These are phyloP conservation scores for Boechera retrofracta DNA, from an alignment of 345 rosid genomes.

Conservation along the genomic window DNA sequence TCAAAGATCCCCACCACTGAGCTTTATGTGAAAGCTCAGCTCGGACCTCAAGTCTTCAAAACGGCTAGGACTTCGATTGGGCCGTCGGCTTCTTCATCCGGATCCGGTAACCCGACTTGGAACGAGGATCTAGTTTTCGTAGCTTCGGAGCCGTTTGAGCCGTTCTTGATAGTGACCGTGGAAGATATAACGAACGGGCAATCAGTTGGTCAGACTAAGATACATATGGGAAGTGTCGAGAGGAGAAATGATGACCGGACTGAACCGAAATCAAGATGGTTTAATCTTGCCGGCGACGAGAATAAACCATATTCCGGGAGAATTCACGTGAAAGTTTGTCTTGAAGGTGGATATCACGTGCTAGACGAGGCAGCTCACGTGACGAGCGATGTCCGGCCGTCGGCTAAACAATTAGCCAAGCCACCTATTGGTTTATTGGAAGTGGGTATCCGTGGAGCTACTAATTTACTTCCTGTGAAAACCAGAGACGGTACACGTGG, in stretches of 20 bases:
- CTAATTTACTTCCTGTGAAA: conserved; percentile 78
- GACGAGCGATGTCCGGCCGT: conserved; percentile 87
- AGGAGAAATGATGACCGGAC: conserved; percentile 64
- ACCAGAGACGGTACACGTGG: conserved; percentile 91
- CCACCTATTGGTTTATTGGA: conserved; percentile 84
- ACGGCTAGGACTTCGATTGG: conserved; percentile 70
- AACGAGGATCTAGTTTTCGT: conserved; percentile 92
- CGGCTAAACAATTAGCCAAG: conserved; percentile 79
- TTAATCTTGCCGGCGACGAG: conserved; percentile 75
- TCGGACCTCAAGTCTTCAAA: conserved; percentile 85
- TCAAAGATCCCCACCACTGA: conserved; percentile 57
- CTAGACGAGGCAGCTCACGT: conserved; percentile 92
- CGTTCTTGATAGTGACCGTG: conserved; percentile 69
- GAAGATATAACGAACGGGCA: conserved; percentile 66
- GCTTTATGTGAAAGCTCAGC: conserved; percentile 79
- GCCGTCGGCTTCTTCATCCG: conserved; percentile 54
- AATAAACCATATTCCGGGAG: conserved; percentile 73
- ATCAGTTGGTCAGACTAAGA: conserved; percentile 66
- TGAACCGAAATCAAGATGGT: conserved; percentile 79
- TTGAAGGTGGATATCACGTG: conserved; percentile 96
- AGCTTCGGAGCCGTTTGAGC: conserved; percentile 96
- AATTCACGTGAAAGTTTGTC: conserved; percentile 72
- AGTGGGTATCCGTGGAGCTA: conserved; percentile 85
- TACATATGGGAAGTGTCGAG: conserved; percentile 74
- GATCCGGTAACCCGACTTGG: conserved; percentile 78